Conservation (phyloP, 257 asterid species). For the Osmanthus fragrans region DNA sequence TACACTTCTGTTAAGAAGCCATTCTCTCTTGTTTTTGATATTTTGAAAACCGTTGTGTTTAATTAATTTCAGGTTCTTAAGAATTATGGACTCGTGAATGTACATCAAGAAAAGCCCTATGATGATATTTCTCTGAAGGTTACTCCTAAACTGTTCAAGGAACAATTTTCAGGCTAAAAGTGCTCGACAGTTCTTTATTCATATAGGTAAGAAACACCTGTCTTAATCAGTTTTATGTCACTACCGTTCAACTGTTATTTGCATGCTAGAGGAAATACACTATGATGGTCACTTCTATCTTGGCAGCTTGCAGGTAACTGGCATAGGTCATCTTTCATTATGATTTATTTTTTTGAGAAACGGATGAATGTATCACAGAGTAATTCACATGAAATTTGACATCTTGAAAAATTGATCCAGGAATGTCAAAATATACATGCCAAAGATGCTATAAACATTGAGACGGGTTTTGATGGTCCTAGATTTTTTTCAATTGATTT, state of each 20-base stretch:
- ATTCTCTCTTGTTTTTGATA: too few relatives aligned
- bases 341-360: background rate
- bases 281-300: background rate
- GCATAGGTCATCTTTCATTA: background rate
- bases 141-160: conserved; percentile 64
- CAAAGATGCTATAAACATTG: too few relatives aligned
- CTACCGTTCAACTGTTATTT: background rate
- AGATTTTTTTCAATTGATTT: too few relatives aligned
- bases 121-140: conserved; percentile 52
- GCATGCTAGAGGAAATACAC: background rate
- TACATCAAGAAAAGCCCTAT: conserved; percentile 59
- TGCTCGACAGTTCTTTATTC: conserved; percentile 9
- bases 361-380: background rate
- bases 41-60: too few relatives aligned
- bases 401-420: background rate
- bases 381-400: background rate
- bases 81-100: conserved; percentile 49
- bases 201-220: conserved; percentile 30
- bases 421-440: too few relatives aligned
- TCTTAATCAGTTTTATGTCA: background rate
- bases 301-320: background rate
- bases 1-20: too few relatives aligned
- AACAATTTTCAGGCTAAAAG: conserved; percentile 38
- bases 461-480: background rate
- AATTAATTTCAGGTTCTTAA: conserved; percentile 59